phyloP scores from a whole-genome alignment of 495 filamentous ascomycete species.

The Hyaloscypha bicolor region DNA sequence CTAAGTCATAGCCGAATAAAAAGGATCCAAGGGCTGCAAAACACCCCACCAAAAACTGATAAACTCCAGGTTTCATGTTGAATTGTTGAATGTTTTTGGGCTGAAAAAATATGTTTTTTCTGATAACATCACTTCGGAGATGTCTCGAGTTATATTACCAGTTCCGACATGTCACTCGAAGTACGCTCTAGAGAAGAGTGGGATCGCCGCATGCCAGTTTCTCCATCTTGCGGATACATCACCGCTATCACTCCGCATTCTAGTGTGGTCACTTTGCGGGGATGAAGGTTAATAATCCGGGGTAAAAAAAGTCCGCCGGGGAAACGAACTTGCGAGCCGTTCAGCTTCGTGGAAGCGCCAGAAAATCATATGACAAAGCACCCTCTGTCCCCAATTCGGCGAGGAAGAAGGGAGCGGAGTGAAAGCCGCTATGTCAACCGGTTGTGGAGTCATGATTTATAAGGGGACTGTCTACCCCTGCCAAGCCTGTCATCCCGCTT shows the following conservation, averaged over 20 bases:
- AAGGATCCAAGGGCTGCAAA: slow-evolving; percentile 22
- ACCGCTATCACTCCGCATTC: not conserved
- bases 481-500: not conserved
- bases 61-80: slow-evolving; percentile 13
- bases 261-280: not conserved
- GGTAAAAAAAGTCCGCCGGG: not conserved
- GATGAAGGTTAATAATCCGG: not conserved
- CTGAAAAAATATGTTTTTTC: not conserved
- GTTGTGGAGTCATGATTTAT: not conserved
- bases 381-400: not conserved
- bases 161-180: too few relatives aligned
- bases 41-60: slow-evolving; percentile 16
- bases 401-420: not conserved
- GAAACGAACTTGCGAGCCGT: not conserved
- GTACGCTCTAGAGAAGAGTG: not conserved
- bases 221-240: not conserved
- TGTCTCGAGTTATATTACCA: not conserved
- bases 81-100: not conserved
- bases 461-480: not conserved
- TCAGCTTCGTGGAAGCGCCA: not conserved
- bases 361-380: not conserved
- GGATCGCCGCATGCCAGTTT: not conserved
- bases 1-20: slow-evolving; percentile 30
- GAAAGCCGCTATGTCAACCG: not conserved
- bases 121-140: not conserved